phyloP scores from a whole-genome alignment of 805 yeast species.

The Grigorovia transvaalensis region DNA sequence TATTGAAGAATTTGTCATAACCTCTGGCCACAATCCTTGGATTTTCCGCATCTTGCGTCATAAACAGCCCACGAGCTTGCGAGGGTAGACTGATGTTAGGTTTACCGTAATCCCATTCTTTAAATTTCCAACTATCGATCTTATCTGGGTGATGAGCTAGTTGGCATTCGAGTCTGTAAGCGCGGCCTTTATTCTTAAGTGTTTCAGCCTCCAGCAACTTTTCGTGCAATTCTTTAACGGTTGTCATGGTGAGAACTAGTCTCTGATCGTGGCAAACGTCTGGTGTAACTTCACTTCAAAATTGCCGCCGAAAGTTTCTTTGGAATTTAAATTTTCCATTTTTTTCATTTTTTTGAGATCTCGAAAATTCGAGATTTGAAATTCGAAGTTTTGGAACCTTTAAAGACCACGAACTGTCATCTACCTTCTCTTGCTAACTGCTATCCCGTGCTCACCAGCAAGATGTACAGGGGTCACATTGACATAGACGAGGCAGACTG shows the following conservation, averaged over 20 bases:
- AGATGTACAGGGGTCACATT: slow-evolving; percentile 11
- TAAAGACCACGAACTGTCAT: no score
- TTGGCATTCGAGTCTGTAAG: slow-evolving; percentile 22
- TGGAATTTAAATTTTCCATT: no score
- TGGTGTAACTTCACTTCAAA: no score
- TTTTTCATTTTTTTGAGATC: not conserved
- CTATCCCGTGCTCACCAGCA: not conserved
- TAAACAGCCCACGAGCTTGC: slow-evolving; percentile 79
- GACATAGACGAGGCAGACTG: slow-evolving; percentile 78
- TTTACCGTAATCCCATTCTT: slow-evolving; percentile 78
- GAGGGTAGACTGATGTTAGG: slow-evolving; percentile 49
- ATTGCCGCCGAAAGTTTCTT: no score
- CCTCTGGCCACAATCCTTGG: slow-evolving; percentile 65
- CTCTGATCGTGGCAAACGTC: no score
- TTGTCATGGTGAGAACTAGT: not conserved
- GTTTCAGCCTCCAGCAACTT: slow-evolving; percentile 16
- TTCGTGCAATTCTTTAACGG: not conserved
- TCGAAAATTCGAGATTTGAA: no score
- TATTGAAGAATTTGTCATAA: slow-evolving; percentile 86
- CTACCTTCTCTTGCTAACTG: no score
- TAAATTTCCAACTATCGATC: slow-evolving; percentile 65
- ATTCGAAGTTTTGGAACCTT: no score
- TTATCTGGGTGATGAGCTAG: slow-evolving; percentile 17
- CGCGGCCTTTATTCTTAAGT: slow-evolving; percentile 24
- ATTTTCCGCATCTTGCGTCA: slow-evolving; percentile 26